Evolutionary conservation across 495 filamentous ascomycete genomes (phyloP), one percentile per base, ranked within the genome.

Genomic region (Rostrohypoxylon terebratum): DNA sequence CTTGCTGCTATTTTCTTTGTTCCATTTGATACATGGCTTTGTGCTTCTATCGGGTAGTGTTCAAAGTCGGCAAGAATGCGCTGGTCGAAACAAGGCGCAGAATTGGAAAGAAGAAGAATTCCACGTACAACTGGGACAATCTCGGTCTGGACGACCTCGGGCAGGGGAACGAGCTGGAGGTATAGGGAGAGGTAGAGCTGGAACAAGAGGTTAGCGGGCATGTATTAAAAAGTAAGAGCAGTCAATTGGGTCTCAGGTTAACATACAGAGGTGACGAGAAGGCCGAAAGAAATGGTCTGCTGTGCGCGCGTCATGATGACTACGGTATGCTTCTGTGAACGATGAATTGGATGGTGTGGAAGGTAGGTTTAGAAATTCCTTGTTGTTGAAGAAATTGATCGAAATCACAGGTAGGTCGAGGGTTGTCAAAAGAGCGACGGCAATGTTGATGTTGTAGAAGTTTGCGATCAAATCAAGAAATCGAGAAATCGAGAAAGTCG

Each of bases 141-240:
- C 47, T 93, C 89, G 34, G 88, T 80, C 71, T 92, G 90, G 38
- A 93, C 82, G 40, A 90, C 88, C 64, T 86, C 81, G 50, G 94
- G 94, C 16, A 98, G 85, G 25, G 96, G 95, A 59, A 97, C 86
- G 34, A 98, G 87, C 64, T 93, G 90, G 54, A 97, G 86, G 83
- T 92, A 96, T 63, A 93, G 88, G 51, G 90, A 88, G 50, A 98
- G 89, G 84, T 99, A 99, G 68, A 97, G 83, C 94, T 97, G 47
- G 42, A 44, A 16, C 54, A 4, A 60, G 0, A 48, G 9, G 28
- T 64, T 42, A 68, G 50, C 36, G 38, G 36, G 16, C 10, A 54
- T 42, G 18, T 38, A 65, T 33, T 1, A 16, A 8, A 50, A 1
- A 8, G 59, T 50, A 55, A 53, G 31, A 50, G 5, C 13, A 10